Conservation (phyloP, 768 basidiomycete genomes). For the Pisolithus albus region DNA sequence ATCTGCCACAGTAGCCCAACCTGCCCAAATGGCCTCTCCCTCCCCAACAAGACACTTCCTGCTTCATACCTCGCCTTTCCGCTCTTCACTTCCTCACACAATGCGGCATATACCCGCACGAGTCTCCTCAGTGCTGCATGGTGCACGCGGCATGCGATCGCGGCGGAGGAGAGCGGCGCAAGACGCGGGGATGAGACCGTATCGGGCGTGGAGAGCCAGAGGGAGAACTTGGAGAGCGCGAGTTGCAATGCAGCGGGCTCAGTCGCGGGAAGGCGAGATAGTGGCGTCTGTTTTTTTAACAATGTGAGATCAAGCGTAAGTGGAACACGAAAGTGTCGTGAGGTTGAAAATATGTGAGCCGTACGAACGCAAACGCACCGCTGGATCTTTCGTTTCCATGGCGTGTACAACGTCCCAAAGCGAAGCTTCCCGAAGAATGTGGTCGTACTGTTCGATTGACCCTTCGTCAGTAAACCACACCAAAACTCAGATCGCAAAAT, state of each 20-base stretch:
- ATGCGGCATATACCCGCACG: constrained; percentile 57
- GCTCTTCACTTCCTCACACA: constrained; percentile 78
- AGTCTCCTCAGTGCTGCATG: constrained; percentile 65
- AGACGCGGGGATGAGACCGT: constrained; percentile 79
- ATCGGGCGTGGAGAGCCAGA: constrained; percentile 78
- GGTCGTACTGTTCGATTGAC: constrained; percentile 8
- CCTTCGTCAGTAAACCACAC: too few relatives aligned
- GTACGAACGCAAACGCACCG: too few relatives aligned
- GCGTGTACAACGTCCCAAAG: constrained; percentile 20
- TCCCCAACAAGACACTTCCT: constrained; percentile 75
- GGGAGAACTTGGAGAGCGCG: constrained; percentile 65
- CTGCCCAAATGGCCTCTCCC: constrained; percentile 80
- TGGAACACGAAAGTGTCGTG: too few relatives aligned
- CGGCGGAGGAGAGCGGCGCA: constrained; percentile 60
- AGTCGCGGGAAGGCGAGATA: constrained; percentile 63
- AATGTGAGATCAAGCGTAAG: not conserved
- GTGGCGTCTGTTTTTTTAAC: constrained; percentile 44
- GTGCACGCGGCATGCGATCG: constrained; percentile 65
- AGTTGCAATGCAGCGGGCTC: constrained; percentile 55
- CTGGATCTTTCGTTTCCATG: too few relatives aligned
- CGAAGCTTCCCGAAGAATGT: constrained; percentile 23
- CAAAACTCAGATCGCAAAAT: too few relatives aligned
- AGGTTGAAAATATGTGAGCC: not conserved
- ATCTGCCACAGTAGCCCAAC: constrained; percentile 69
- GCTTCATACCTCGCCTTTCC: constrained; percentile 66